Evolutionary conservation across 2,329 filamentous ascomycete species (phyloP).

Genomic region (Cladosporium sp.): DNA sequence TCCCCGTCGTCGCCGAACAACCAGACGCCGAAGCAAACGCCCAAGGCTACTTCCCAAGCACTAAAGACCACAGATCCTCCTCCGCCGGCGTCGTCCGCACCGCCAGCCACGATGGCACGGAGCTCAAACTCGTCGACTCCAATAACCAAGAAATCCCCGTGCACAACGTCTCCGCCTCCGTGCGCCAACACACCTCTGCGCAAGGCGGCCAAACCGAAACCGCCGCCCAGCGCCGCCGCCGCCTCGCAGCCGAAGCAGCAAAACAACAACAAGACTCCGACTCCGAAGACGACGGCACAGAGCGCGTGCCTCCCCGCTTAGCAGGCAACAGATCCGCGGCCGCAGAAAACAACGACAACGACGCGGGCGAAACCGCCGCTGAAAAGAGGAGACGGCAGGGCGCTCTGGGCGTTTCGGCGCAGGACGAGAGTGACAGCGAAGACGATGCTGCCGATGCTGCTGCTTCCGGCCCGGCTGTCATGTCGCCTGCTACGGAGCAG

Average conservation of each 20-base stretch:
- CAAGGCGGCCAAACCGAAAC: constrained; percentile 24
- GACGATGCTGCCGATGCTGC: constrained; percentile 45
- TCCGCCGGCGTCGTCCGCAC: neutral
- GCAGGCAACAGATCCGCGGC: neutral
- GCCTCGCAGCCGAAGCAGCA: constrained; percentile 21
- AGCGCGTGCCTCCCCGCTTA: constrained; percentile 29
- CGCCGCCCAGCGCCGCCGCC: constrained; percentile 41
- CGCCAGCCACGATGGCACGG: constrained; percentile 21
- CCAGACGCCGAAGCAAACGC: constrained; percentile 17
- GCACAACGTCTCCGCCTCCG: constrained; percentile 37
- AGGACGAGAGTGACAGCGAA: constrained; percentile 47
- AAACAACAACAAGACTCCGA: constrained; percentile 27
- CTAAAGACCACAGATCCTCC: neutral
- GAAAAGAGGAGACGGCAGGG: constrained; percentile 70
- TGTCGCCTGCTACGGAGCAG: constrained; percentile 3
- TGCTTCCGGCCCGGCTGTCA: constrained; percentile 2
- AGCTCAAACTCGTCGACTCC: constrained; percentile 42
- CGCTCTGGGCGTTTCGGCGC: constrained; percentile 57
- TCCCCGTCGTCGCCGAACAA: constrained; percentile 22
- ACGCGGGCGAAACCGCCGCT: constrained; percentile 62
- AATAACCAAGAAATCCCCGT: constrained; percentile 44
- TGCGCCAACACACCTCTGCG: constrained; percentile 15
- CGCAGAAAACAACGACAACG: constrained; percentile 26
- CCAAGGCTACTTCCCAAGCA: neutral
- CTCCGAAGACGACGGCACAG: constrained; percentile 36